Evolutionary conservation across 2,329 filamentous ascomycete genomes (phyloP).

Genomic region (Mycosphaerella sp.): DNA sequence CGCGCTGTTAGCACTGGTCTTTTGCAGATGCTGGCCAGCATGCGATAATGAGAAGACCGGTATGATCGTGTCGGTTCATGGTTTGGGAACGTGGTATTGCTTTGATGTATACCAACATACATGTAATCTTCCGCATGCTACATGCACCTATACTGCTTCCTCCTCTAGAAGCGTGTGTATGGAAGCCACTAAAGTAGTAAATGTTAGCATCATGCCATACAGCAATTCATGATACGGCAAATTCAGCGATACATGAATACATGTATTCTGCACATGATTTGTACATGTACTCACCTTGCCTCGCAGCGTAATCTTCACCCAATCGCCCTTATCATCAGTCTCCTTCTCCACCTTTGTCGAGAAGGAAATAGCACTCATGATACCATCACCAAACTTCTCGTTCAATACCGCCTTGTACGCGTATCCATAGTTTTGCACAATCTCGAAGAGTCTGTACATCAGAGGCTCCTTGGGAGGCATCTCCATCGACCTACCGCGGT

Average conservation of each 20-base stretch:
- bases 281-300: slow-evolving; percentile 50
- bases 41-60: not conserved
- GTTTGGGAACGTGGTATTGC: not conserved
- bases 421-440: slow-evolving; percentile 95
- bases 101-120: not conserved
- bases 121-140: not conserved
- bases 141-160: not conserved
- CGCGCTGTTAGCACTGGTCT: not conserved
- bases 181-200: slow-evolving; percentile 35
- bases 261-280: slow-evolving; percentile 40
- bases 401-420: slow-evolving; percentile 93
- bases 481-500: slow-evolving; percentile 69
- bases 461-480: slow-evolving; percentile 82
- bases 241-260: too few relatives aligned
- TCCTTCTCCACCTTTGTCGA: slow-evolving; percentile 79
- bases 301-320: slow-evolving; percentile 77
- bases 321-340: slow-evolving; percentile 74
- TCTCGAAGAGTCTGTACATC: slow-evolving; percentile 87
- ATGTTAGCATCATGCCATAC: not conserved
- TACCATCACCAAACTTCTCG: slow-evolving; percentile 75
- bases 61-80: not conserved
- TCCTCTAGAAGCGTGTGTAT: slow-evolving; percentile 43
- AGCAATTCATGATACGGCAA: too few relatives aligned
- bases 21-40: not conserved
- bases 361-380: slow-evolving; percentile 94